A percentile compares a stretch with the other conserved stretches of the same genome.
Conservation (phyloP, 1,139 yeast species). For the Blastobotrys petasosporus region DNA sequence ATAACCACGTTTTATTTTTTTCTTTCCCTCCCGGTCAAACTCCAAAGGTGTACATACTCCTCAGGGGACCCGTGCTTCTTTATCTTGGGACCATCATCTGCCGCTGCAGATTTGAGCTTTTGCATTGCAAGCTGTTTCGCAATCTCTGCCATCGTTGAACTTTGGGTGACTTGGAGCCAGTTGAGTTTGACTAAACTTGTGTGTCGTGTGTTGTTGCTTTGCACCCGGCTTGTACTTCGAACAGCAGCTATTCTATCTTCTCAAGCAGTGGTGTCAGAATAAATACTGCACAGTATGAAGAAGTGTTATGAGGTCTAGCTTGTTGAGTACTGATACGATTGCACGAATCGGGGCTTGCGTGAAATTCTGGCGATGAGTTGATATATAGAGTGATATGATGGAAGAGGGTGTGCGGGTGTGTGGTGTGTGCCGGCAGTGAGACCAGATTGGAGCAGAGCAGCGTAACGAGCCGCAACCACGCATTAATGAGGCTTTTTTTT, state of each 20-base stretch:
- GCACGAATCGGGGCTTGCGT: too few species aligned
- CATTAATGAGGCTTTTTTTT: too few species aligned
- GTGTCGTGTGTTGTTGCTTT: neutral
- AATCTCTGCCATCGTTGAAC: constrained; percentile 11
- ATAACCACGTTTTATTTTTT: neutral
- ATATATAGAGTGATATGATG: neutral
- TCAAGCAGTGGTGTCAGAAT: neutral
- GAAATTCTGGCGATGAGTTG: neutral
- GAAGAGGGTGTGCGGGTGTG: too few species aligned
- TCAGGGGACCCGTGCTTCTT: neutral
- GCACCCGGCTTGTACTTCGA: neutral
- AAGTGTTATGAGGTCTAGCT: too few species aligned
- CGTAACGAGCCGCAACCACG: too few species aligned
- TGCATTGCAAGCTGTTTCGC: constrained; percentile 13
- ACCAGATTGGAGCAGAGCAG: too few species aligned
- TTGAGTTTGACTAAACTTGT: neutral
- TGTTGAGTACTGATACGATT: too few species aligned
- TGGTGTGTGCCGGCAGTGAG: too few species aligned
- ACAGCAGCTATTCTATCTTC: neutral
- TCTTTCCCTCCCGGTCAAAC: neutral
- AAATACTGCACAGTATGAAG: too few species aligned
- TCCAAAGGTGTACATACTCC: neutral
- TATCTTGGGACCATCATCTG: constrained; percentile 2
- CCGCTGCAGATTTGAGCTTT: constrained; percentile 8
- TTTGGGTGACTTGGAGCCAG: neutral